phyloP scores from a whole-genome alignment of 2,329 filamentous ascomycete genomes.

The Aspergillus candidus region DNA sequence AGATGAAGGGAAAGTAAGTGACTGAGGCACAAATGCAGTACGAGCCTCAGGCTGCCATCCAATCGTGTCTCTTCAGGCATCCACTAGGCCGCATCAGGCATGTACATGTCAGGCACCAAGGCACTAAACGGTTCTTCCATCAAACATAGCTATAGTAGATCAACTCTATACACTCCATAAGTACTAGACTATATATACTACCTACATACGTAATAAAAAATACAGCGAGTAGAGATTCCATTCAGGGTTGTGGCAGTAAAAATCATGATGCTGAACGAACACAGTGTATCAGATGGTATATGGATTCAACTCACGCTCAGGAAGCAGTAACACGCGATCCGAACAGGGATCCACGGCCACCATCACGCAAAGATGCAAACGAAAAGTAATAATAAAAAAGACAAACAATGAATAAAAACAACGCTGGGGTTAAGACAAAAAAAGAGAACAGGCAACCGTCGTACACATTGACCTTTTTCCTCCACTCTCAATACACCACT shows the following conservation, averaged over 20 bases:
- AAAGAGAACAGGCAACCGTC: conserved; percentile 1
- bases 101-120: too few relatives aligned
- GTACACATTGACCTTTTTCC: background rate
- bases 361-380: conserved; percentile 3
- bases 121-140: too few relatives aligned
- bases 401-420: conserved; percentile 2
- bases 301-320: too few relatives aligned
- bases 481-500: conserved; percentile 7
- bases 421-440: conserved; percentile 8
- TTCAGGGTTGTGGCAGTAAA: background rate
- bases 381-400: conserved; percentile 3
- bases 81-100: background rate
- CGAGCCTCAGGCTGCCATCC: too few relatives aligned
- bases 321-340: conserved; percentile 21
- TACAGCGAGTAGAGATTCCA: background rate
- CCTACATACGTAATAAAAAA: too few relatives aligned
- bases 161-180: too few relatives aligned
- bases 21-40: background rate
- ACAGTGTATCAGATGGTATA: too few relatives aligned
- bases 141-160: too few relatives aligned
- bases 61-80: too few relatives aligned
- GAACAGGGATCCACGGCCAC: conserved; percentile 12
- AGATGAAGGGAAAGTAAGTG: background rate
- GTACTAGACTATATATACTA: too few relatives aligned
- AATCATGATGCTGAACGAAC: too few relatives aligned